Evolutionary conservation across 1,284 basidiomycete genomes (phyloP).

Genomic region (Cutaneotrichosporon sp.): DNA sequence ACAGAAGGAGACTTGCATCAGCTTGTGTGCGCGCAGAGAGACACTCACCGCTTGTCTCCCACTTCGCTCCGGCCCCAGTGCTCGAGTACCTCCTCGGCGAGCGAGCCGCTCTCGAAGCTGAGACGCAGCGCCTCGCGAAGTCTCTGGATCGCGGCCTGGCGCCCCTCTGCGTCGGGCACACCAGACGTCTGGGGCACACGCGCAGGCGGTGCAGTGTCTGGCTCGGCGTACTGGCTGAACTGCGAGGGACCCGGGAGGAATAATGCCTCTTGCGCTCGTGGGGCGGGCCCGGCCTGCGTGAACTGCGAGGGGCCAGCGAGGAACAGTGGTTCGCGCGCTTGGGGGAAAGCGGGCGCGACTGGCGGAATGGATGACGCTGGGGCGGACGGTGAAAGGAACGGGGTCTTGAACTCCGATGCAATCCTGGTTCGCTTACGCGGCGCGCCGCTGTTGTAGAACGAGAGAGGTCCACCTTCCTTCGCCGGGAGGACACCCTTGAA

Average conservation of each 20-base stretch:
- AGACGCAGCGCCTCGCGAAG: conserved; percentile 21
- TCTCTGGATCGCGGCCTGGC: conserved; percentile 9
- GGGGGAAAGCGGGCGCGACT: no score
- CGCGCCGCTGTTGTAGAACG: conserved; percentile 32
- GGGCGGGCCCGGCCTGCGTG: background rate
- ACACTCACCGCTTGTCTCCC: conserved; percentile 19
- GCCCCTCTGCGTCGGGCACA: background rate
- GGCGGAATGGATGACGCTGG: background rate
- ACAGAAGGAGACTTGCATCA: conserved; percentile 7
- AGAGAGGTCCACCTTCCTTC: conserved; percentile 29
- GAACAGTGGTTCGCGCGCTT: no score
- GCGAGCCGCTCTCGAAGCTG: conserved; percentile 12
- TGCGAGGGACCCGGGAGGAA: conserved; percentile 3
- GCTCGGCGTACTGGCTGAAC: background rate
- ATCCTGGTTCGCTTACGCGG: conserved; percentile 6
- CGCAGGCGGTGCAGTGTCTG: background rate
- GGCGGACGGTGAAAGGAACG: background rate
- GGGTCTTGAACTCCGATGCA: conserved; percentile 15
- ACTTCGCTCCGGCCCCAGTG: conserved; percentile 22
- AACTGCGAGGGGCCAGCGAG: background rate
- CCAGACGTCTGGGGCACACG: background rate
- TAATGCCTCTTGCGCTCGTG: background rate
- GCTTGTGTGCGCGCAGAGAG: no score
- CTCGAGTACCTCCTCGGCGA: conserved; percentile 21
- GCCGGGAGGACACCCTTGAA: conserved; percentile 36